A percentile compares a stretch with the other conserved stretches of the same genome.
phyloP scores from a whole-genome alignment of 257 asterid species.

The Solanum piurae region DNA sequence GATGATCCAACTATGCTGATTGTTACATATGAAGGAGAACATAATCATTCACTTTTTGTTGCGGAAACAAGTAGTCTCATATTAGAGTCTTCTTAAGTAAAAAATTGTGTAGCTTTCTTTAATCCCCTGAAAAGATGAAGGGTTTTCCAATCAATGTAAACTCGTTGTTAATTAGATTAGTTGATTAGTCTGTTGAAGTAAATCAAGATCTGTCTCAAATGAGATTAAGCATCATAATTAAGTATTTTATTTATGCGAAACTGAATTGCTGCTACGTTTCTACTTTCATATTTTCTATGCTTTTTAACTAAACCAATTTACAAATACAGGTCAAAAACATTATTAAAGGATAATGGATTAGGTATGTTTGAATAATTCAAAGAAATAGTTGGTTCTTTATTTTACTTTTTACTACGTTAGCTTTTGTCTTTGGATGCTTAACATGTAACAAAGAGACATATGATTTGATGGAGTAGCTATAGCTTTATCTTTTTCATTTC shows the following conservation, averaged over 20 bases:
- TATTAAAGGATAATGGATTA: constrained; percentile 2
- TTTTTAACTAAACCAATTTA: not conserved
- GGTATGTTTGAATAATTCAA: not conserved
- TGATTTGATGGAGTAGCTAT: not conserved
- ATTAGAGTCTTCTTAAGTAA: constrained; percentile 58
- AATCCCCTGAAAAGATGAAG: not conserved
- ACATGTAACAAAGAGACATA: not conserved
- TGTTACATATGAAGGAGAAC: constrained; percentile 91
- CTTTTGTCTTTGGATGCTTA: not conserved
- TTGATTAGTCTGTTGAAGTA: not conserved
- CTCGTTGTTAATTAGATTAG: not conserved
- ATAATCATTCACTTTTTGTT: constrained; percentile 44
- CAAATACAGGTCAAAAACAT: not conserved
- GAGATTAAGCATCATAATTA: constrained; percentile 6
- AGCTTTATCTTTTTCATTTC: not conserved
- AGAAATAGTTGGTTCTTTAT: not conserved
- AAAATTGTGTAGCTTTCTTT: not conserved
- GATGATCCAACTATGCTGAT: constrained; percentile 81
- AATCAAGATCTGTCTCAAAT: constrained; percentile 11
- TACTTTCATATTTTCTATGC: not conserved
- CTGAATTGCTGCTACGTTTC: not conserved
- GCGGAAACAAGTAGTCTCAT: constrained; percentile 47
- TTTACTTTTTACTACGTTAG: not conserved
- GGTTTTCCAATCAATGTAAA: constrained; percentile 1
- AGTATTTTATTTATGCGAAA: not conserved